Percentiles rank a stretch among this genome's conserved stretches.
These are phyloP conservation scores for Wickerhamiella domercqiae DNA, from an alignment of 805 yeast species.

Conservation along the genomic window DNA sequence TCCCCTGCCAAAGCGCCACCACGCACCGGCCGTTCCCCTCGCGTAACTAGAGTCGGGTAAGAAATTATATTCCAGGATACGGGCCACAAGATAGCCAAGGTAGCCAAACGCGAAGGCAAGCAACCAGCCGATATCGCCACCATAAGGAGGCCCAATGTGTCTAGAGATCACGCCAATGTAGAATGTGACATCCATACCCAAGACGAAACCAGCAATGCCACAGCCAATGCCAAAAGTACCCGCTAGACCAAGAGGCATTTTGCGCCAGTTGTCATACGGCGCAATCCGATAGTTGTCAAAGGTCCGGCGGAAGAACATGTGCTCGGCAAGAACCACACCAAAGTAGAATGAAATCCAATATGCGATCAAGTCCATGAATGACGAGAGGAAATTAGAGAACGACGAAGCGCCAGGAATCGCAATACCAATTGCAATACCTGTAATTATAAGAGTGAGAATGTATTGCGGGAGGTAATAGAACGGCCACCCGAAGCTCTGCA, in stretches of 20 bases:
- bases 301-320: slow-evolving; percentile 59
- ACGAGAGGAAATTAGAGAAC: slow-evolving; percentile 56
- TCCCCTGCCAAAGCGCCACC: slow-evolving; percentile 14
- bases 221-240: slow-evolving; percentile 64
- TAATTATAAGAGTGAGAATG: slow-evolving; percentile 65
- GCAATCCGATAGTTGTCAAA: slow-evolving; percentile 45
- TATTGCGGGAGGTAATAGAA: slow-evolving; percentile 67
- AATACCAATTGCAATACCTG: slow-evolving; percentile 64
- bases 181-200: slow-evolving; percentile 84
- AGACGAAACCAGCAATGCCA: slow-evolving; percentile 72
- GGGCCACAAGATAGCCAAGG: slow-evolving; percentile 26
- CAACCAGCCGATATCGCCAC: slow-evolving; percentile 84
- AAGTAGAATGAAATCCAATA: slow-evolving; percentile 82
- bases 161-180: slow-evolving; percentile 56
- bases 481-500: slow-evolving; percentile 70
- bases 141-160: slow-evolving; percentile 40
- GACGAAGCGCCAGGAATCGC: slow-evolving; percentile 77
- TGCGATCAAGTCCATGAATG: slow-evolving; percentile 83
- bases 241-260: slow-evolving; percentile 63
- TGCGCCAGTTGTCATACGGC: slow-evolving; percentile 40
- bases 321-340: slow-evolving; percentile 64
- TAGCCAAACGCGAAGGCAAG: slow-evolving; percentile 54
- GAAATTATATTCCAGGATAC: slow-evolving; percentile 16
- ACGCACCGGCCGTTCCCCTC: slow-evolving; percentile 14
- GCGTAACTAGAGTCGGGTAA: slow-evolving; percentile 16